Evolutionary conservation across 352 stramenopile genomes (phyloP).

Genomic region (Phytophthora idaei): DNA sequence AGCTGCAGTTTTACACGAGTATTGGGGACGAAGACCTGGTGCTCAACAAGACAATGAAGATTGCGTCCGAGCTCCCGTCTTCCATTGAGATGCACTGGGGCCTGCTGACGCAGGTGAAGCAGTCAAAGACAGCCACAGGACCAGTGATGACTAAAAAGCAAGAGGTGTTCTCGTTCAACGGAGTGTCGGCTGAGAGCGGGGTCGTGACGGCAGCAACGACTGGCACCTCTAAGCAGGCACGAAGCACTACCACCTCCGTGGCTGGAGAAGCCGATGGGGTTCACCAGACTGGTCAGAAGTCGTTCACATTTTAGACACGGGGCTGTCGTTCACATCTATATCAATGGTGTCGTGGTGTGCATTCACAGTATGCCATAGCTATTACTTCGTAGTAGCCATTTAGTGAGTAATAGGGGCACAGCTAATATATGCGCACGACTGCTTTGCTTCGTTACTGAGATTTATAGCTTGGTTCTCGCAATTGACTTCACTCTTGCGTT

Average conservation of each 20-base stretch:
- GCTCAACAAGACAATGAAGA: constrained; percentile 32
- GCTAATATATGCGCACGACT: too few species aligned
- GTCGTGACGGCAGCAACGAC: constrained; percentile 6
- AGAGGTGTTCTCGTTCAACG: constrained; percentile 61
- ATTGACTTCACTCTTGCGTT: too few species aligned
- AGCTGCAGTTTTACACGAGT: constrained; percentile 53
- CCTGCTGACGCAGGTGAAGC: constrained; percentile 53
- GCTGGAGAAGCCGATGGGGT: constrained; percentile 5
- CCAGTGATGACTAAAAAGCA: constrained; percentile 47
- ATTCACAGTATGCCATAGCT: not conserved
- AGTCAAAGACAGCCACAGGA: constrained; percentile 45
- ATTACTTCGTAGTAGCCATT: too few species aligned
- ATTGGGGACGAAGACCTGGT: constrained; percentile 33
- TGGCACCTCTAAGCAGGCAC: not conserved
- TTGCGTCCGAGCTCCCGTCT: constrained; percentile 12
- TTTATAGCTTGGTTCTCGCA: too few species aligned
- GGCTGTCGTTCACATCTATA: not conserved
- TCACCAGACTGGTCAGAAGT: constrained; percentile 16
- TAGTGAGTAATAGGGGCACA: too few species aligned
- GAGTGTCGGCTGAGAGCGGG: constrained; percentile 43
- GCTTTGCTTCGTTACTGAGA: too few species aligned
- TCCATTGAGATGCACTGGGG: constrained; percentile 53
- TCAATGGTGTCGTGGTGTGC: not conserved
- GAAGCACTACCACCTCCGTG: constrained; percentile 2
- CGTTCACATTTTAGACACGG: constrained; percentile 19